Evolutionary conservation across 1,284 basidiomycete species (phyloP), one percentile per base, ranked within the genome.

Genomic region (Ustilago hordei): DNA sequence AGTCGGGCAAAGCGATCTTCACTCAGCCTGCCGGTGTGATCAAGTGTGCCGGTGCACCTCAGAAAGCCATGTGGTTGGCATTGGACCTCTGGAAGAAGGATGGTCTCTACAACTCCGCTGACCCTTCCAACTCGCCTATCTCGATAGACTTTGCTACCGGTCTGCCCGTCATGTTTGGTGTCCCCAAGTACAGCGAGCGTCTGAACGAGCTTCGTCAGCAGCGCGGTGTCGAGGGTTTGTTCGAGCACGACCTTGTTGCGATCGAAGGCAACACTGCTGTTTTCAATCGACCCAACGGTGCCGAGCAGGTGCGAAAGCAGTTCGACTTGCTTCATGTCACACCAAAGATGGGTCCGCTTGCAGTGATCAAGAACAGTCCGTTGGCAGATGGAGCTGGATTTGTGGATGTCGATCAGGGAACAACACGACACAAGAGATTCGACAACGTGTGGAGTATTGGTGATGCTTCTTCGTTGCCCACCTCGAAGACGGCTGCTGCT

Each of bases 401-500:
- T 31, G 94, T 97, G 8, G 90, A 93, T 56, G 94, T 99, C 55
- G 89, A 96, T 87, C 89, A 91, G 71, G 89, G 87, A 2, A 95
- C 93, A 0, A 90, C 95, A 41, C 92, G 92, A 80, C 94, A 96
- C 86, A 91, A 90, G 70, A 95, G 95, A 72, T 89, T 86, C 85
- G 87, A 89, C 64, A 98, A 98, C 86, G 90, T 98, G 38, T 98
- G 95, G 87, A 90, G 93, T 8, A 85, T 97, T 23, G 96, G 96
- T 32, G 96, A 99, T 85, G 93, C 93, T 75, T 93, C 93, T 32
- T 93, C 91, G 59, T 88, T 97, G 50, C 95, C 95, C 7, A 98
- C 95, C 13, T 95, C 93, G 86, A 99, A 97, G 89, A 99, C 96
- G 1, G 94, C 93, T 0, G 95, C 96, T 2, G 96, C 95, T 1